Base-by-base conservation (phyloP, 176 grass and related monocot species). In the Aegilops longissima region DNA sequence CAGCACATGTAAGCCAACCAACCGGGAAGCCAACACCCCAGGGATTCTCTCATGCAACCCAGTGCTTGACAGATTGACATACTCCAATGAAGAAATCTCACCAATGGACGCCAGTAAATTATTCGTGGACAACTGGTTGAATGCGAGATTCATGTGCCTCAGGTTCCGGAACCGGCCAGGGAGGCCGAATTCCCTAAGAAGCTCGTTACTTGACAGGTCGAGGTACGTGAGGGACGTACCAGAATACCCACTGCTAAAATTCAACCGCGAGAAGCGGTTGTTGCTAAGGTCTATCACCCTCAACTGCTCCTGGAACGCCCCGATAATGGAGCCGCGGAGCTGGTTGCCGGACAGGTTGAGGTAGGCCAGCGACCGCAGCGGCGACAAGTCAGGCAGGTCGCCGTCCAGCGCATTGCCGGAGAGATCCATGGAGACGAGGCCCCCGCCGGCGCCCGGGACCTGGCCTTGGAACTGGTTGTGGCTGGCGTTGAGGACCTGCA, bases 51-150 rank as follows among this genome's bases (percentile, higher is more conserved):
- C 92, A 25, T 82, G 88, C 56, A 96, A 66, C 25, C 92, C 77
- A 30, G 94, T 96, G 86, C 85, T 96, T 9, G 97, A 99, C 83
- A 99, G 80, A 83, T 99, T 99, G 35, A 99, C 73, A 84, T 91
- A 99, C 49, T 99, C 93, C 80, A 99, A 78, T 16, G 82, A 77
- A 81, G 82, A 87, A 9, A 94, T 59, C 84, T 85, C 25, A 59
- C 66, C 80, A 12, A 98, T 23, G 36, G 75, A 77, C 20, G 54
- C 8, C 5, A 88, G 85, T 23, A 96, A 85, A 80, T 82, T 88
- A 47, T 77, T 83, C 45, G 44, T 35, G 61, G 89, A 90, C 63
- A 99, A 90, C 36, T 75, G 87, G 75, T 99, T 99, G 61, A 85
- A 88, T 84, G 92, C 97, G 73, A 99, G 94, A 86, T 99, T 99